Base-by-base conservation (phyloP, 176 grass and related monocot species). In the Hordeum vulgare region DNA sequence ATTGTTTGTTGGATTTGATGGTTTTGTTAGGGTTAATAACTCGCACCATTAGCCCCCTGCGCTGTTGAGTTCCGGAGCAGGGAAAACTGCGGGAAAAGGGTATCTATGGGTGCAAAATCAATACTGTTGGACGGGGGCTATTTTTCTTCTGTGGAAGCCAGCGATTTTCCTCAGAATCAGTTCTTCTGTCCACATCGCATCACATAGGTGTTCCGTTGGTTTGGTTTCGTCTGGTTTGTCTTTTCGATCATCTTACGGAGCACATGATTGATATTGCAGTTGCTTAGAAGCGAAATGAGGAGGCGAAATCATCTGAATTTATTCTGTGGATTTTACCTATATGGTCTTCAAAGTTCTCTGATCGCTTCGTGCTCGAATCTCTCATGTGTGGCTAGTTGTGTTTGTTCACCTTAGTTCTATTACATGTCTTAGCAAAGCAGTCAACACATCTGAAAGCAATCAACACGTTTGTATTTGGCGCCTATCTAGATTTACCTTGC, bases 271-370 rank as follows among this genome's bases (percentile, higher is more conserved):
- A 2, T 26, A 4, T 39, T 9, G 7, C 5, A 54, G 40, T 40
- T 39, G 9, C 39, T 79, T 62, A 36, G 54, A 84, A 56, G 84
- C 41, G 33, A 92, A 79, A 61, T 86, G 90, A 92, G 78, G 86
- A 86, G 65, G 56, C 13, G 8, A 31, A 74, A 86, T 79, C 28
- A 33, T 67, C 72, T 83, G 65, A 89, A 10, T 39, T 65, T 70
- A 61, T 82, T 3, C 60, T 87, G 91, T 61, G 6, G 91, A 90
- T 42, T 74, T n/a, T 27, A 53, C 24, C 28, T 18, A 37, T 25
- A 80, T 84, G 75, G 85, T 90, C 81, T 93, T 92, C 87, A 92
- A 93, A 90, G 81, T 87, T 85, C 84, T 93, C 88, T 93, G 88
- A 85, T 90, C 27, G 29, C 35, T 81, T 81, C 37, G 21, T 81